Base-by-base conservation (phyloP, 305 asterid species). In the Plantago coronopus region DNA sequence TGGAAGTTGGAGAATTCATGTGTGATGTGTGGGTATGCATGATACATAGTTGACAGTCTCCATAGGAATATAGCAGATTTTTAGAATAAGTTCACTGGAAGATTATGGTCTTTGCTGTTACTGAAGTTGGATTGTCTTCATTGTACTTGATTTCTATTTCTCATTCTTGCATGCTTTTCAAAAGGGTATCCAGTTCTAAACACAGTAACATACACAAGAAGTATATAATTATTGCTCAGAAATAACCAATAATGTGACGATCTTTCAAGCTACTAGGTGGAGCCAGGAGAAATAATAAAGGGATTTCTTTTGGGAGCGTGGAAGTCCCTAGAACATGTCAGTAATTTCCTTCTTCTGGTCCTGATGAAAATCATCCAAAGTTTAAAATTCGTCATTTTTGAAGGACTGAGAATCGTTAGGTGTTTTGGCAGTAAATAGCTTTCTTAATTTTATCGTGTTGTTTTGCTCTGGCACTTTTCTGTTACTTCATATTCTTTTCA, bases 101-200 rank as follows among this genome's bases (percentile, higher is more conserved):
- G 31, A 27, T 27, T 27, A 2, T 27, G n/a, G n/a, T 27, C 31
- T 27, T 27, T 27, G 4, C 31, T 27, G 31, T 27, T 27, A 2
- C 31, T 27, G 31, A 5, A 27, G 31, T 1, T 34, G 10, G 42
- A 34, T 34, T 34, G 42, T 34, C 42, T 27, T 34, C 42, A 34
- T 53, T 14, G 43, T 17, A 55, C 56, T 43, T 40, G 64, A 48
- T 48, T 22, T 54, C 54, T 38, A 61, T 54, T 57, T 69, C 71
- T 60, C 27, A 20, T 48, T 53, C 29, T 61, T 54, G 22, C 60
- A 47, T 50, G 40, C 9, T 34, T 13, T 34, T 34, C 42, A 34
- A 8, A 34, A 34, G 42, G 14, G 8, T 10, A 34, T 10, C 42
- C 42, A 34, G 10, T 2, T 7, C 42, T 34, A 34, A 27, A 34